A percentile compares a stretch with the other conserved stretches of the same genome.
Conservation (phyloP, 345 rosid genomes). For the Gossypium turneri region DNA sequence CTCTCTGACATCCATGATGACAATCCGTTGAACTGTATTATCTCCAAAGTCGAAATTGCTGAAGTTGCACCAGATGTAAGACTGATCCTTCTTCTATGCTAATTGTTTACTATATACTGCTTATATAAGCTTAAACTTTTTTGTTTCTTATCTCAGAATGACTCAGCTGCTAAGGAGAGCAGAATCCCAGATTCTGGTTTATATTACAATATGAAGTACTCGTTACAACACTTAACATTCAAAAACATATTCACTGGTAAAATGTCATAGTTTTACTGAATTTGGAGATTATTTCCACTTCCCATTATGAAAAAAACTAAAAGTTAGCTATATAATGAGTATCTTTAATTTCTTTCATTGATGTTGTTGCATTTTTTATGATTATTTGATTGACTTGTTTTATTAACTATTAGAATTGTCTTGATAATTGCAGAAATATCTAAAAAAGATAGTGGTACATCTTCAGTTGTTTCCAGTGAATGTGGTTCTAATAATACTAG, state of each 20-base stretch:
- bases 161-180: slow-evolving; percentile 18
- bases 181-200: slow-evolving; percentile 31
- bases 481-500: slow-evolving; percentile 15
- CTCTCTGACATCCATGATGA: slow-evolving; percentile 48
- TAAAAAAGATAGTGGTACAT: slow-evolving; percentile 30
- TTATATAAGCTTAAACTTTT: slow-evolving; percentile 3
- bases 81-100: neutral
- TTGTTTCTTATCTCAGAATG: slow-evolving; percentile 33
- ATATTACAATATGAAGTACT: slow-evolving; percentile 50
- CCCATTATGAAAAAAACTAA: neutral
- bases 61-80: slow-evolving; percentile 41
- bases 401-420: neutral
- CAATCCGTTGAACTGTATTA: slow-evolving; percentile 48
- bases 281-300: neutral
- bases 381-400: neutral
- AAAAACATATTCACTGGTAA: slow-evolving; percentile 7
- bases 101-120: neutral
- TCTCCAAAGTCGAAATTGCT: slow-evolving; percentile 43
- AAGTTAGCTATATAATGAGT: slow-evolving; percentile 18
- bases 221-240: slow-evolving; percentile 48
- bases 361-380: neutral
- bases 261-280: neutral
- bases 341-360: neutral
- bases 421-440: slow-evolving; percentile 27
- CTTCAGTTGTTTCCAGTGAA: slow-evolving; percentile 50